Evolutionary conservation across 2,329 filamentous ascomycete species (phyloP).

Genomic region (Calonectria honghensis): DNA sequence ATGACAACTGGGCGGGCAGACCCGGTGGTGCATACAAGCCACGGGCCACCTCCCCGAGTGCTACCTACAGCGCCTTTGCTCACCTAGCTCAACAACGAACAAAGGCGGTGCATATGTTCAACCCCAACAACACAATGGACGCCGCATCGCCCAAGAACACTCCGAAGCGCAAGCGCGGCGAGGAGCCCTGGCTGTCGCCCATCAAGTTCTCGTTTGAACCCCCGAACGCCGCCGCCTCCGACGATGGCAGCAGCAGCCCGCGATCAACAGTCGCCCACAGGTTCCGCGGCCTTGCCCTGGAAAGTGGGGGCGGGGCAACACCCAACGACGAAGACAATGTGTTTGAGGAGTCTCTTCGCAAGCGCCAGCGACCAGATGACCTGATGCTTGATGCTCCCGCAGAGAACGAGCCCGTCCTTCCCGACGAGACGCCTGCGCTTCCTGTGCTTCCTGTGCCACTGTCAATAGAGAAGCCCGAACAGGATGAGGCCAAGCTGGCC

Average conservation of each 20-base stretch:
- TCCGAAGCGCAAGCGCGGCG: constrained; percentile 68
- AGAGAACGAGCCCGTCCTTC: constrained; percentile 34
- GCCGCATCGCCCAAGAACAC: constrained; percentile 57
- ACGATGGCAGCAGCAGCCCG: constrained; percentile 72
- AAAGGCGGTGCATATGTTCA: constrained; percentile 19
- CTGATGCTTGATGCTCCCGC: constrained; percentile 55
- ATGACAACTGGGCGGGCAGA: constrained; percentile 19
- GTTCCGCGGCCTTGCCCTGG: constrained; percentile 71
- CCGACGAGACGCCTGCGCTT: constrained; percentile 39
- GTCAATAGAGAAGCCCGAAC: constrained; percentile 25
- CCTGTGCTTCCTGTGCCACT: constrained; percentile 32
- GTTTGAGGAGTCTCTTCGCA: constrained; percentile 58
- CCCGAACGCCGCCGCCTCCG: constrained; percentile 54
- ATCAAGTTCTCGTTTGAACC: constrained; percentile 69
- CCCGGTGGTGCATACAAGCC: constrained; percentile 29
- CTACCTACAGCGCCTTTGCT: constrained; percentile 22
- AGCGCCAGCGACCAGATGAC: constrained; percentile 62
- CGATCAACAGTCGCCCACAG: constrained; percentile 70
- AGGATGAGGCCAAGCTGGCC: constrained; percentile 36
- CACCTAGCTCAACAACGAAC: constrained; percentile 26
- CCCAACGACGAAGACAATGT: constrained; percentile 55
- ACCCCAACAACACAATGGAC: constrained; percentile 50
- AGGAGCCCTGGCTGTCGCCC: constrained; percentile 59
- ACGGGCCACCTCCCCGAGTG: constrained; percentile 24
- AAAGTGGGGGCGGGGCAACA: constrained; percentile 67